Base-by-base conservation (phyloP, 495 filamentous ascomycete genomes). In the Aspergillus heteromorphus region DNA sequence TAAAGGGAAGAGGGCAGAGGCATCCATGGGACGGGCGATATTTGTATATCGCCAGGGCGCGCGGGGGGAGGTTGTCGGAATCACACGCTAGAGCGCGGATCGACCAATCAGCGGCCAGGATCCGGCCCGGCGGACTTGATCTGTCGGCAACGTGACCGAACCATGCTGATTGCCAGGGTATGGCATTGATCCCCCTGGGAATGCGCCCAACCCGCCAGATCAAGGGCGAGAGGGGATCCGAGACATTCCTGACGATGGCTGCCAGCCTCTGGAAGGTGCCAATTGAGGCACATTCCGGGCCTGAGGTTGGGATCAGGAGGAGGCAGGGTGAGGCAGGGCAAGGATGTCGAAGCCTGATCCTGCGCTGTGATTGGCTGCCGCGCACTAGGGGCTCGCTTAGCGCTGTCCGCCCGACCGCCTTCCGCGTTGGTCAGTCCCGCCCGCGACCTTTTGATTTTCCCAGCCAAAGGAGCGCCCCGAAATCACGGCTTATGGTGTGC, bases 331-430 rank as follows among this genome's bases (percentile, higher is more conserved):
- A n/a, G n/a, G n/a, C n/a, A n/a, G n/a, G n/a, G n/a, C n/a, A 48
- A 61, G 60, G 51, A 72, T 73, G 68, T 61, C 49, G 50, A 72
- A 63, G 42, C 45, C 49, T 76, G 73, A 78, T 75, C 75, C 71
- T 71, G 60, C 0, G 16, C 20, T 53, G 50, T 65, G 51, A 77
- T 78, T 78, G 75, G 75, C 49, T 30, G 55, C 40, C n/a, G 41
- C 43, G 45, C 20, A 14, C 45, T 27, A 52, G 23, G 52, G 21
- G 31, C 31, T 74, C 73, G 73, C 73, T 78, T 78, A 73, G 59
- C 48, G 54, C 49, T 43, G 41, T 3, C 23, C 23, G 7, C 34
- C 53, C 54, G 58, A 50, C 52, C 49, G 52, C 54, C 48, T 34
- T 42, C 23, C 23, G 4, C 4, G 7, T 27, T 30, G 19, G 34